These are phyloP conservation scores for Rehmannia glutinosa DNA, from an alignment of 257 asterid species.

Conservation along the genomic window DNA sequence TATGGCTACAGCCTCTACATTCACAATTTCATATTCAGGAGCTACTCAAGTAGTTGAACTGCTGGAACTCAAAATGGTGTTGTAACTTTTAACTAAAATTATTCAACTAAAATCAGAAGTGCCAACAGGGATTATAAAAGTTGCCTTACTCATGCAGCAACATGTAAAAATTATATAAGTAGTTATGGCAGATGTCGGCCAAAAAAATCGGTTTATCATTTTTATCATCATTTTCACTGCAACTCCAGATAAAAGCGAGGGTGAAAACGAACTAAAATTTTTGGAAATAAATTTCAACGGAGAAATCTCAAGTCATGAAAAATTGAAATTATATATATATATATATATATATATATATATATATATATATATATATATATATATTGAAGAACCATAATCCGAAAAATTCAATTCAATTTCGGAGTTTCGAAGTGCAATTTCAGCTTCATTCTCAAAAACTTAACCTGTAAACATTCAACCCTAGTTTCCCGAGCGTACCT, in stretches of 20 bases:
- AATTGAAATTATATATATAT: background rate
- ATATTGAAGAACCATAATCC: background rate
- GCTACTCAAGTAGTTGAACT: background rate
- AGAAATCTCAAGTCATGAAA: background rate
- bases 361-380: too few relatives aligned
- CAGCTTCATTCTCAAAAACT: slow-evolving; percentile 20
- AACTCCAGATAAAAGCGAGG: background rate
- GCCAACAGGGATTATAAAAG: background rate
- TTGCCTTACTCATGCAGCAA: slow-evolving; percentile 3
- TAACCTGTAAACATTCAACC: slow-evolving; percentile 15
- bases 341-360: too few relatives aligned
- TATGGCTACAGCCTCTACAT: background rate
- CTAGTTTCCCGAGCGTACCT: slow-evolving; percentile 10
- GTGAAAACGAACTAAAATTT: background rate
- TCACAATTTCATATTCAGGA: background rate
- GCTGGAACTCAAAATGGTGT: background rate
- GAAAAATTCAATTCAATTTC: background rate
- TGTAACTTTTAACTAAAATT: background rate
- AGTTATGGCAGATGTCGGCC: background rate
- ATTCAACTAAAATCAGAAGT: background rate
- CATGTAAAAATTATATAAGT: background rate
- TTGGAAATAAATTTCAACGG: background rate
- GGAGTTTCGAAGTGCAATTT: background rate
- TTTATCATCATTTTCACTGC: background rate
- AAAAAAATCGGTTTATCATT: background rate